These are phyloP conservation scores for Sherardia arvensis DNA, from an alignment of 257 asterid genomes.

Conservation along the genomic window DNA sequence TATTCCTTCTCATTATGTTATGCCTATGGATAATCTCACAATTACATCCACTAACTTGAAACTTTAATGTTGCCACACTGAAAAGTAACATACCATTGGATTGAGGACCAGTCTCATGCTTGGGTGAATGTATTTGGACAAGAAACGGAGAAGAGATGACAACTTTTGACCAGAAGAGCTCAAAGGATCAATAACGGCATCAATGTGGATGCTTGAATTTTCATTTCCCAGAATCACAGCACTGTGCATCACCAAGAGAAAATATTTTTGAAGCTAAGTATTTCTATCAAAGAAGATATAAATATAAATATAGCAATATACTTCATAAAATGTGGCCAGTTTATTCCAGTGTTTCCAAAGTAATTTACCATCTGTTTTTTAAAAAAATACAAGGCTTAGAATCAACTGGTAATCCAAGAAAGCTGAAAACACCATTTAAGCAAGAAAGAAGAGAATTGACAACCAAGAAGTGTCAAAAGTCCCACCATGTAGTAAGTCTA, in stretches of 20 bases:
- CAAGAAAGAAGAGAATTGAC: background rate
- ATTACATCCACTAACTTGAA: background rate
- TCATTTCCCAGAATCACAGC: conserved; percentile 75
- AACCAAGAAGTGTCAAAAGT: background rate
- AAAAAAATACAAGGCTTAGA: background rate
- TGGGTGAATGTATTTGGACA: conserved; percentile 74
- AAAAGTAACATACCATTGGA: conserved; percentile 62
- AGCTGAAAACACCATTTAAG: background rate
- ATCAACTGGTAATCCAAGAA: background rate
- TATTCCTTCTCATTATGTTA: background rate
- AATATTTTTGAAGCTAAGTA: conserved; percentile 8
- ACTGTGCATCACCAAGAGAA: conserved; percentile 38
- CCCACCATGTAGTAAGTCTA: background rate
- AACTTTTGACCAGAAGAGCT: conserved; percentile 95
- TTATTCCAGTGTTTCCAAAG: background rate
- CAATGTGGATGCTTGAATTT: conserved; percentile 79
- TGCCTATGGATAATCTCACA: background rate
- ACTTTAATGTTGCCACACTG: background rate
- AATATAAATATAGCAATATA: background rate
- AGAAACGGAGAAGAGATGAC: conserved; percentile 73
- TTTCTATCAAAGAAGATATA: background rate
- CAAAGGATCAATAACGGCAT: conserved; percentile 96
- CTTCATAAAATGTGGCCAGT: background rate
- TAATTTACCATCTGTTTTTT: background rate
- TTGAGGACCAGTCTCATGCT: conserved; percentile 94